A percentile compares a stretch with the other conserved stretches of the same genome.
Evolutionary conservation across 2,329 filamentous ascomycete species (phyloP).

Genomic region (Tolypocladium amazonense): DNA sequence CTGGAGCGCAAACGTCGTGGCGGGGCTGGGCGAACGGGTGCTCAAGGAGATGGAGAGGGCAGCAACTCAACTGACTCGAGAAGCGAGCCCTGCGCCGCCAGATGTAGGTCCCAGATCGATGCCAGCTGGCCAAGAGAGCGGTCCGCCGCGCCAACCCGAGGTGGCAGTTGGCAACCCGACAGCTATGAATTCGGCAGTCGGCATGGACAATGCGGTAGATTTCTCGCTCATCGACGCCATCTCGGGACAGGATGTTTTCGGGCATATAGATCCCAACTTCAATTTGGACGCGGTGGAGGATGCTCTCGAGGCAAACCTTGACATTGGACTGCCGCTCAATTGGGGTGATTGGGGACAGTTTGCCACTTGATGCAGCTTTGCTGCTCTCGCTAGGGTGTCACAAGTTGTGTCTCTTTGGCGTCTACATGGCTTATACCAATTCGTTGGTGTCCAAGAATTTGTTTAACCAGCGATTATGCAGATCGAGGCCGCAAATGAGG

Average conservation of each 20-base stretch:
- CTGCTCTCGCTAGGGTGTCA: neutral
- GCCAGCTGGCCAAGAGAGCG: slow-evolving; percentile 1
- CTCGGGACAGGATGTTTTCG: slow-evolving; percentile 42
- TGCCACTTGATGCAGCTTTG: slow-evolving; percentile 11
- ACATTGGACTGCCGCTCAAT: slow-evolving; percentile 41
- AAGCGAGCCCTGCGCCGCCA: slow-evolving; percentile 16
- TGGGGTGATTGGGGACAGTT: slow-evolving; percentile 36
- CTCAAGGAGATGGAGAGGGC: slow-evolving; percentile 46
- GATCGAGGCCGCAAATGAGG: neutral
- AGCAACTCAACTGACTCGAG: slow-evolving; percentile 31
- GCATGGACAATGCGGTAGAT: slow-evolving; percentile 25
- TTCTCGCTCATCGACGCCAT: slow-evolving; percentile 31
- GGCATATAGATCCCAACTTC: slow-evolving; percentile 44
- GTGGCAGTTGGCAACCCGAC: slow-evolving; percentile 12
- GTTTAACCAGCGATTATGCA: neutral
- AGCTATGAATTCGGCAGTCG: slow-evolving; percentile 14
- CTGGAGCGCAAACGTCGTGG: slow-evolving; percentile 45
- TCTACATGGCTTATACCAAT: neutral
- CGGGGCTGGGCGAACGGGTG: slow-evolving; percentile 42
- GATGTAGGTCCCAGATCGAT: slow-evolving; percentile 10
- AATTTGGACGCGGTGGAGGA: slow-evolving; percentile 43
- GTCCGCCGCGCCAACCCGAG: slow-evolving; percentile 6
- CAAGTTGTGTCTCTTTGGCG: neutral
- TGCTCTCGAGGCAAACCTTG: slow-evolving; percentile 42
- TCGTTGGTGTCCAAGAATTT: too few species aligned